Evolutionary conservation across 2,329 filamentous ascomycete species (phyloP).

Genomic region (Diaporthe destruens): DNA sequence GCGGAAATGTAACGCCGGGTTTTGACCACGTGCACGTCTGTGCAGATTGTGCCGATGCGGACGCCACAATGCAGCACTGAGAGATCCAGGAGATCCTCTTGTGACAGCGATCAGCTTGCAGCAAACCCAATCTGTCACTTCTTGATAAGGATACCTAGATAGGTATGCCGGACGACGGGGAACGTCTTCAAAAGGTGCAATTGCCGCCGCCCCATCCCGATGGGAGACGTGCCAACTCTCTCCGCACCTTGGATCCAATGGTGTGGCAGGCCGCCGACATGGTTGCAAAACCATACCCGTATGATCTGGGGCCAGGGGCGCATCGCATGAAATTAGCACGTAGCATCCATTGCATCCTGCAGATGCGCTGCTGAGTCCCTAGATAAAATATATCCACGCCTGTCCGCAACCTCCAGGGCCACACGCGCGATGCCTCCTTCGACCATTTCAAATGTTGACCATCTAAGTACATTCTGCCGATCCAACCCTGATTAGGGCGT

Average conservation of each 20-base stretch:
- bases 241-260: conserved; percentile 26
- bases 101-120: conserved; percentile 8
- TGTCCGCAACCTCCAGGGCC: neutral
- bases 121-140: neutral
- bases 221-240: conserved; percentile 5
- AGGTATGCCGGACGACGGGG: neutral
- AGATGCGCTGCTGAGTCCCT: neutral
- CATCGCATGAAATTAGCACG: conserved; percentile 5
- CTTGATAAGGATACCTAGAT: no score
- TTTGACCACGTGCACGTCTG: conserved; percentile 19
- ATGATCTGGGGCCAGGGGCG: conserved; percentile 17
- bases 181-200: neutral
- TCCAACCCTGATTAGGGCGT: neutral
- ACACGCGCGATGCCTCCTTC: neutral
- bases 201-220: conserved; percentile 25
- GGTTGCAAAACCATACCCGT: conserved; percentile 15
- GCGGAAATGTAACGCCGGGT: conserved; percentile 1
- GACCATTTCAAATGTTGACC: no score
- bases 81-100: no score
- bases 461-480: neutral
- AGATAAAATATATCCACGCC: neutral
- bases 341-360: neutral
- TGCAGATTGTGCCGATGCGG: conserved; percentile 4
- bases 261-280: conserved; percentile 23
- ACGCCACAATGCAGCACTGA: neutral